Base-by-base conservation (phyloP, 169 alveolate genomes). In the Babesia ovis region DNA sequence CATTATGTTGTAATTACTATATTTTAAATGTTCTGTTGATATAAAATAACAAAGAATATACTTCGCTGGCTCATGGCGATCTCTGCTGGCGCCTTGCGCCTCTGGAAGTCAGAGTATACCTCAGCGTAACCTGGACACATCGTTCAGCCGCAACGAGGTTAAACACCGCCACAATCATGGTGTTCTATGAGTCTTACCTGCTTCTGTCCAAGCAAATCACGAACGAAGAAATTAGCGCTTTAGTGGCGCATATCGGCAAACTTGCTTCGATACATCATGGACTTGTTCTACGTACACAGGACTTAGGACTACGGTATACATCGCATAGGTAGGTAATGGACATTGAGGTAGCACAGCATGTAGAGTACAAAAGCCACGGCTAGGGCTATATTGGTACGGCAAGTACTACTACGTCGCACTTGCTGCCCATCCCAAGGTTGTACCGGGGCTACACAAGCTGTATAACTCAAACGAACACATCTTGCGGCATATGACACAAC, bases 321-420 rank as follows among this genome's bases (percentile, higher is more conserved):
- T 48, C 89, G 32, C 85, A 71, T 50, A 73, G 85, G 89, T 81
- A 14, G 14, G 73, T 68, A 12, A 9, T 50, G n/a, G 34, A 23
- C 18, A n/a, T 20, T 3, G n/a, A 20, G 0, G 22, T 18, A 25
- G 25, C 27, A 2, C 25, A 4, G 32, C n/a, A 5, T 43, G 68
- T 62, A 81, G 91, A 59, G 85, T 85, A 29, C 79, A 75, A 66
- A 89, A 89, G 82, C 90, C 93, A n/a, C 59, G 89, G 11, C 89
- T 89, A 48, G 93, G 93, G 4, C 68, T 86, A 37, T 89, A 84
- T 54, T 84, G 90, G 83, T 89, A 85, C 83, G 93, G 92, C 46
- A 89, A 89, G 76, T 89, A 82, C 76, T 89, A 80, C 57, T 89
- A 89, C 64, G 80, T 89, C 53, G 90, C 93, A 9, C 50, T 85